Percentiles rank a stretch among this genome's conserved stretches.
These are phyloP conservation scores for Cicer bijugum DNA, from an alignment of 306 rosid species.

Conservation along the genomic window DNA sequence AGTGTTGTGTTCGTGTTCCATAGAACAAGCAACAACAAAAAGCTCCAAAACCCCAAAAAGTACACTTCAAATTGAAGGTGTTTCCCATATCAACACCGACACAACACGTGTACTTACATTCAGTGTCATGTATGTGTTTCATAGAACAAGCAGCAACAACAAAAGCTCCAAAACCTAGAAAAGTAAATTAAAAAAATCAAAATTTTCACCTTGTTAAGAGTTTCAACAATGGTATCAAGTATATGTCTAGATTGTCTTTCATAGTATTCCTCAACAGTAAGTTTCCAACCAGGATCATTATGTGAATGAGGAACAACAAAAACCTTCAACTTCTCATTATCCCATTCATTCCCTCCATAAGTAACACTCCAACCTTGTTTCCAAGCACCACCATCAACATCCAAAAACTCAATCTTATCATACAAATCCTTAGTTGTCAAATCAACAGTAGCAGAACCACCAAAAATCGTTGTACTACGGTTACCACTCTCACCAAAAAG, in stretches of 20 bases:
- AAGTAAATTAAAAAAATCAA: neutral
- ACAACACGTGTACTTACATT: neutral
- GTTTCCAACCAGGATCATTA: constrained; percentile 98
- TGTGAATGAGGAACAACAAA: constrained; percentile 96
- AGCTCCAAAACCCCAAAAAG: neutral
- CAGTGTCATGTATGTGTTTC: neutral
- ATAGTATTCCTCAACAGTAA: constrained; percentile 91
- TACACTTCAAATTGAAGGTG: neutral
- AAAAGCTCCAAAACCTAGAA: neutral
- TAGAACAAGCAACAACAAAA: neutral
- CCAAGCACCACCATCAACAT: constrained; percentile 94
- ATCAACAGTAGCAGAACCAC: constrained; percentile 68
- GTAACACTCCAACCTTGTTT: constrained; percentile 92
- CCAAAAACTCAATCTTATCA: constrained; percentile 78
- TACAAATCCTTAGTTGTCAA: constrained; percentile 84
- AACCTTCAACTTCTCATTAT: constrained; percentile 83
- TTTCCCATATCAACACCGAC: neutral
- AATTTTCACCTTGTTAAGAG: constrained; percentile 73
- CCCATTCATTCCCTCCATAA: constrained; percentile 93
- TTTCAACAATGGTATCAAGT: constrained; percentile 84
- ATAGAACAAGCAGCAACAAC: neutral
- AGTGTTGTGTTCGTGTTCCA: neutral
- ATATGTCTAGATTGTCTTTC: constrained; percentile 80
- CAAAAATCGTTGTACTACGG: constrained; percentile 20
- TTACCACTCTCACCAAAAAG: constrained; percentile 19